These are phyloP conservation scores for Boletus sp. DNA, from an alignment of 768 basidiomycete species.

Conservation along the genomic window DNA sequence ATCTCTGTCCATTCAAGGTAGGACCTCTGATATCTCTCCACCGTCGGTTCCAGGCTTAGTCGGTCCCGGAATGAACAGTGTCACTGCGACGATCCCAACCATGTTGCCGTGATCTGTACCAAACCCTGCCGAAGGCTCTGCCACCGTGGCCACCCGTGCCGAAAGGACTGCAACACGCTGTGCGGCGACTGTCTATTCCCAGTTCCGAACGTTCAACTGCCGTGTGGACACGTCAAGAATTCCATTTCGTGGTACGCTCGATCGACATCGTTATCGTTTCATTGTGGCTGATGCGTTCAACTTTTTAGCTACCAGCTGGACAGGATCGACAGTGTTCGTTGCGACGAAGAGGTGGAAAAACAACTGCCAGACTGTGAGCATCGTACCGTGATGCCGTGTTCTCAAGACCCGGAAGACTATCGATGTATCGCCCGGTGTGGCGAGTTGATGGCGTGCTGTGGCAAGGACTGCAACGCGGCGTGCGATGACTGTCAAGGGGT, in stretches of 20 bases:
- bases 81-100: conserved; percentile 57
- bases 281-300: neutral
- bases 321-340: conserved; percentile 41
- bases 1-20: conserved; percentile 62
- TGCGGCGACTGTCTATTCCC: conserved; percentile 55
- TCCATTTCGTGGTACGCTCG: conserved; percentile 48
- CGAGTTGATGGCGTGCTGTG: conserved; percentile 50
- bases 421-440: conserved; percentile 43
- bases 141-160: conserved; percentile 55
- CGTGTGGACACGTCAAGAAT: conserved; percentile 51
- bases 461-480: conserved; percentile 42
- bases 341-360: conserved; percentile 42
- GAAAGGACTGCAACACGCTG: conserved; percentile 43
- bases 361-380: conserved; percentile 55
- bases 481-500: conserved; percentile 49
- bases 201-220: conserved; percentile 44
- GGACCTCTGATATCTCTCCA: neutral
- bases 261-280: neutral
- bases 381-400: conserved; percentile 43
- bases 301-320: conserved; percentile 44
- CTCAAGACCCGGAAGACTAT: conserved; percentile 37
- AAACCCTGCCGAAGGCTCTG: conserved; percentile 53
- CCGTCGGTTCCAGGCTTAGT: neutral
- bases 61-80: conserved; percentile 39
- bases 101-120: conserved; percentile 44